A percentile compares a stretch with the other conserved stretches of the same genome.
phyloP scores from a whole-genome alignment of 2,329 filamentous ascomycete species.

The Ophiostoma sp. region DNA sequence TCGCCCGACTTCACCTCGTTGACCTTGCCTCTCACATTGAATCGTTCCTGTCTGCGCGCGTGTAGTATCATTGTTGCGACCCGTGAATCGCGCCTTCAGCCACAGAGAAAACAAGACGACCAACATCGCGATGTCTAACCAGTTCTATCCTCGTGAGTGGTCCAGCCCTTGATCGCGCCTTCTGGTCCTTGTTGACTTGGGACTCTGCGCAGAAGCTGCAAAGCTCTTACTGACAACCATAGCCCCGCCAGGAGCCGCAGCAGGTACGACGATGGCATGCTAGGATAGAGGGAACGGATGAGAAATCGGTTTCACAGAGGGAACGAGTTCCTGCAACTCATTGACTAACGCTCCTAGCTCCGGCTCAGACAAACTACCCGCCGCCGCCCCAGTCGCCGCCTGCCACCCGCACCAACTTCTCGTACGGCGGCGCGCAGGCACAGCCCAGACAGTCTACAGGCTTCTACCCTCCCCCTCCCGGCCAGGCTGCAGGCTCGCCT shows the following conservation, averaged over 20 bases:
- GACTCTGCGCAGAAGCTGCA: neutral
- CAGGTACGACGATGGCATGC: slow-evolving; percentile 7
- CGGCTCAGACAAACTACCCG: slow-evolving; percentile 32
- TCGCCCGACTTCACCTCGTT: neutral
- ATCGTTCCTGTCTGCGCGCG: neutral
- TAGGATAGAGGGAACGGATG: neutral
- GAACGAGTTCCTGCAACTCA: neutral
- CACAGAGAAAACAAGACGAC: neutral
- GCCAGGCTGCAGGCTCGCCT: slow-evolving; percentile 30
- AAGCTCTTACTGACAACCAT: slow-evolving; percentile 20
- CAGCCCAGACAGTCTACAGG: slow-evolving; percentile 29
- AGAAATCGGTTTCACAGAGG: no score
- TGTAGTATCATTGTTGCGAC: neutral
- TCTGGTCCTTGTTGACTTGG: neutral
- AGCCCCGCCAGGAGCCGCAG: slow-evolving; percentile 28
- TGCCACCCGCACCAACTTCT: slow-evolving; percentile 36
- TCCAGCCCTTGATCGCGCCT: neutral
- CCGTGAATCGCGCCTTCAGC: slow-evolving; percentile 12
- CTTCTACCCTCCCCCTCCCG: slow-evolving; percentile 35
- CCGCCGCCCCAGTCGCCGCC: slow-evolving; percentile 37
- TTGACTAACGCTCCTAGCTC: slow-evolving; percentile 19
- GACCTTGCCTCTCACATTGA: neutral
- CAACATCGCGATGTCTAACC: slow-evolving; percentile 24
- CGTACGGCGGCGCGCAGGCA: slow-evolving; percentile 31
- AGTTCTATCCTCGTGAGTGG: slow-evolving; percentile 30